Base-by-base conservation (phyloP, 2,329 filamentous ascomycete species). In the Davidsoniella virescens region DNA sequence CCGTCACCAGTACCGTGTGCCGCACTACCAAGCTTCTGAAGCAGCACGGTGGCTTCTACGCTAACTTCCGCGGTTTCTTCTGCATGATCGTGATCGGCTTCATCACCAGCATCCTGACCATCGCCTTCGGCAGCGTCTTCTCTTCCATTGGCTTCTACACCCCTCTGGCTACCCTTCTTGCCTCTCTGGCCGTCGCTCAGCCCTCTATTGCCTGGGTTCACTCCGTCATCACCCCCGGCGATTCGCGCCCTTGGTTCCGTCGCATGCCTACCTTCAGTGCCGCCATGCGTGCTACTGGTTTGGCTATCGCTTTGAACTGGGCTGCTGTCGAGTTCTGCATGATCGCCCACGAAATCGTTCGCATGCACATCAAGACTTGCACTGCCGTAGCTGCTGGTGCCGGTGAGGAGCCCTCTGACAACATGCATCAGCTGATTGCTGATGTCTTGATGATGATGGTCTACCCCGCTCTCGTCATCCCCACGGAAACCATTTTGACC, bases 181-280 rank as follows among this genome's bases (percentile, higher is more conserved):
- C 73, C 16, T 70, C 73, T 47, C 61, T 87, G 17, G 61, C 72
- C 10, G 65, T 80, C 14, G 72, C 77, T 33, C 78, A 78, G 55
- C 61, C 87, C 44, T 71, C 76, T 59, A 72, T 88, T 57, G 74
- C 78, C 49, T 94, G 87, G 87, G 84, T 87, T 3, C 87, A 94
- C 63, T 80, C 84, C 59, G 77, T 94, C 61, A 87, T 95, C 60
- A 80, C 85, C 2, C 70, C 77, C 49, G 77, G 79, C 4, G 80
- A 75, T 51, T 60, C 69, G 44, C 73, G 75, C 62, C 67, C 67
- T 57, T 87, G 82, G 70, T 84, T 74, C 65, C 68, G 72, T 59
- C 82, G 86, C 52, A 72, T 94, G 47, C 80, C 83, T 14, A 66
- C 77, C 43, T 76, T 78, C 62, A 70, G 71, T 57, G 71, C 70